These are phyloP conservation scores for Phytophthora macrochlamydospora DNA, from an alignment of 352 stramenopile genomes.

Conservation along the genomic window DNA sequence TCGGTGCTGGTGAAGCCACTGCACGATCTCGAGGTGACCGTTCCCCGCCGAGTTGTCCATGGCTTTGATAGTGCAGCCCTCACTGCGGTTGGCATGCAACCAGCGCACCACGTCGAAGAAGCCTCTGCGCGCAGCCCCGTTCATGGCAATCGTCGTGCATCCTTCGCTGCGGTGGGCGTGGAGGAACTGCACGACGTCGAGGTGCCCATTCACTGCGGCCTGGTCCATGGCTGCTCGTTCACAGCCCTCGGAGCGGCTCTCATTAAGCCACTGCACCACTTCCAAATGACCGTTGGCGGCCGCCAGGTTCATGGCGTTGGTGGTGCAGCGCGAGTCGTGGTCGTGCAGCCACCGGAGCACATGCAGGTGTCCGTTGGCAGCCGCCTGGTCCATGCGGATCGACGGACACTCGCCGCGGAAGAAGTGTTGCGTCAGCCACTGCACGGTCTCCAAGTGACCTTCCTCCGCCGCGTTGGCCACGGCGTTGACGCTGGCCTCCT, in stretches of 20 bases:
- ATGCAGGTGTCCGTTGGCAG: constrained; percentile 44
- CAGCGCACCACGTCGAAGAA: constrained; percentile 30
- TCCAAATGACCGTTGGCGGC: constrained; percentile 23
- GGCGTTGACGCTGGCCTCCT: constrained; percentile 36
- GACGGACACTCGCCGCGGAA: constrained; percentile 29
- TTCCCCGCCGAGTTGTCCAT: constrained; percentile 34
- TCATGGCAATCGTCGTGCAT: constrained; percentile 32
- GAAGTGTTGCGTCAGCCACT: constrained; percentile 42
- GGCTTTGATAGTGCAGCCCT: constrained; percentile 29
- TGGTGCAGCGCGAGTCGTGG: constrained; percentile 29
- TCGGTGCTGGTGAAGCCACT: constrained; percentile 13
- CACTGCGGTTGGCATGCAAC: constrained; percentile 22
- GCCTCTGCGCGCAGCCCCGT: constrained; percentile 21
- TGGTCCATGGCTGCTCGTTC: constrained; percentile 27
- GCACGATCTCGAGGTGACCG: constrained; percentile 9
- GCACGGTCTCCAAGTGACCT: constrained; percentile 43
- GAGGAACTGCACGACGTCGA: constrained; percentile 32
- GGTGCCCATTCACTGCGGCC: constrained; percentile 28
- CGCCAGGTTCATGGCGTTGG: constrained; percentile 36
- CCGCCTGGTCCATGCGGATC: constrained; percentile 42
- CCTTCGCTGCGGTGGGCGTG: constrained; percentile 20
- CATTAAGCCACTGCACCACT: constrained; percentile 26
- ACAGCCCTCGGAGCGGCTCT: constrained; percentile 31
- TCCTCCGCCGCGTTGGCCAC: constrained; percentile 44
- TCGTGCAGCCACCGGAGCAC: constrained; percentile 23